Evolutionary conservation across 768 basidiomycete genomes (phyloP).

Genomic region (Goffeauzyma gilvescens): DNA sequence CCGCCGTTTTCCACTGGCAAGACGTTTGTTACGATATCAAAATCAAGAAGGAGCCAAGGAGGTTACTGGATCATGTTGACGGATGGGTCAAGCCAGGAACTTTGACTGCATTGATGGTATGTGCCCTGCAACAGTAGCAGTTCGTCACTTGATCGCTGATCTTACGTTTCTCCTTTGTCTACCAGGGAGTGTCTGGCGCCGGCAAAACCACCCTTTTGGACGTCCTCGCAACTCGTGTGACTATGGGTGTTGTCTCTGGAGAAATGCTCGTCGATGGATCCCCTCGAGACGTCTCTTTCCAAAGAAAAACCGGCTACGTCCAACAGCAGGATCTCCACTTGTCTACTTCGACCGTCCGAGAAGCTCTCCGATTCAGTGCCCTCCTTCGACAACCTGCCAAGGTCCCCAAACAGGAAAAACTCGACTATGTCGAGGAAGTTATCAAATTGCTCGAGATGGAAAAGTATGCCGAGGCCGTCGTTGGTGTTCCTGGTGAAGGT

Average conservation of each 20-base stretch:
- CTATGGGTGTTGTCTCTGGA: constrained; percentile 36
- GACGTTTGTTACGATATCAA: constrained; percentile 33
- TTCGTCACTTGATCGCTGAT: constrained; percentile 35
- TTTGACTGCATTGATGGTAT: constrained; percentile 25
- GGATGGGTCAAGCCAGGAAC: constrained; percentile 28
- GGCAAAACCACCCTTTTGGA: constrained; percentile 33
- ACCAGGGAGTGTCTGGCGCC: constrained; percentile 39
- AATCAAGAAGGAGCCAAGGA: constrained; percentile 34
- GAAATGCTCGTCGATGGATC: constrained; percentile 36
- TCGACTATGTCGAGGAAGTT: constrained; percentile 35
- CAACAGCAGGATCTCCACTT: constrained; percentile 35
- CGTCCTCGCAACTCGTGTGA: constrained; percentile 29
- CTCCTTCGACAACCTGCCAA: constrained; percentile 33
- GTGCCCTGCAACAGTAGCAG: constrained; percentile 39
- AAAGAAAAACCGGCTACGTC: constrained; percentile 35
- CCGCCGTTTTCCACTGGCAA: constrained; percentile 31
- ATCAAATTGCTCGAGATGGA: constrained; percentile 35
- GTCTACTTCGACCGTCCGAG: constrained; percentile 33
- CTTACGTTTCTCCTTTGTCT: constrained; percentile 39
- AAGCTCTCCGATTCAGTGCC: constrained; percentile 35
- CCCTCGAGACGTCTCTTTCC: constrained; percentile 34
- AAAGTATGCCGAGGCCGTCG: constrained; percentile 26
- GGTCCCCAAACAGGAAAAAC: constrained; percentile 31
- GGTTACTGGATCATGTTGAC: constrained; percentile 33
- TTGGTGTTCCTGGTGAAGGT: constrained; percentile 32